Percentiles rank a stretch among this genome's conserved stretches.
Conservation (phyloP, 2,329 filamentous ascomycete genomes). For the Fonsecaea multimorphosa region DNA sequence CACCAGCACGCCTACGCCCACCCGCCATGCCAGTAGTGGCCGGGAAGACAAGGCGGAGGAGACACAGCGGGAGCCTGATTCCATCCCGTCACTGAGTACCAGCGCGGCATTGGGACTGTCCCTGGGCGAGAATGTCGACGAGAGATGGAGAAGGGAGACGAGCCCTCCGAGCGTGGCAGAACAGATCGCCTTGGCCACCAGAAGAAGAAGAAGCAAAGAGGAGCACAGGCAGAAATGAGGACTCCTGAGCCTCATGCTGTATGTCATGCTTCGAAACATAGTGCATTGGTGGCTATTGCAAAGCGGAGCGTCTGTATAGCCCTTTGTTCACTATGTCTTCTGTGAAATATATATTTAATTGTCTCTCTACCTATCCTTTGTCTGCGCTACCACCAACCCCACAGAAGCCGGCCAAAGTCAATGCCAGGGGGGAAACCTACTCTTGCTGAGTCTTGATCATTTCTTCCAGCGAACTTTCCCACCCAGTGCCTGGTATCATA, state of each 20-base stretch:
- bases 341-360: background rate
- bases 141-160: conserved; percentile 10
- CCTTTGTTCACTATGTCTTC: background rate
- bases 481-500: background rate
- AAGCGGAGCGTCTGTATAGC: background rate
- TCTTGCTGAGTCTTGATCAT: too few species aligned
- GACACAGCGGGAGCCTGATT: conserved; percentile 17
- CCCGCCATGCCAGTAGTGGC: background rate
- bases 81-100: conserved; percentile 19
- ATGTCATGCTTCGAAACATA: background rate
- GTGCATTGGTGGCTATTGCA: background rate
- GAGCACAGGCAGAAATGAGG: background rate
- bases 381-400: background rate
- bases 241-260: background rate
- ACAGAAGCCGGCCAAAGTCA: too few species aligned
- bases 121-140: conserved; percentile 19
- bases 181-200: conserved; percentile 23
- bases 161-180: conserved; percentile 13
- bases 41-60: background rate
- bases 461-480: too few species aligned
- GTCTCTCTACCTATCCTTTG: too few species aligned
- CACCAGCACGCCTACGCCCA: conserved; percentile 12
- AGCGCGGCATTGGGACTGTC: conserved; percentile 17
- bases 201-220: conserved; percentile 26
- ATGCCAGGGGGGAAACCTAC: too few species aligned